phyloP scores from a whole-genome alignment of 1,284 basidiomycete species.

The Boletus holoroseus region DNA sequence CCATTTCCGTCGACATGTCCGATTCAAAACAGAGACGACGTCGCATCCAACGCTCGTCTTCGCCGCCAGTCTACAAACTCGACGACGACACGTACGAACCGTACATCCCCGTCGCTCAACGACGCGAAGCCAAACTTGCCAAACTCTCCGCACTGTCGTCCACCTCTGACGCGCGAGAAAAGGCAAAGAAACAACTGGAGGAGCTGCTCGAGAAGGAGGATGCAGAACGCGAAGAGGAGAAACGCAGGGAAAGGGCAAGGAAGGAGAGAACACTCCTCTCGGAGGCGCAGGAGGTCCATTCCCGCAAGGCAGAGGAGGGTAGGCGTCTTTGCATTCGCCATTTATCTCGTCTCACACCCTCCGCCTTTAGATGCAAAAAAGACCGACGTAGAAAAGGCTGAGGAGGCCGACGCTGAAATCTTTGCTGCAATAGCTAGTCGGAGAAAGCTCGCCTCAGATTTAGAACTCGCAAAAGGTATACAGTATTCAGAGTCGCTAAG shows the following conservation, averaged over 20 bases:
- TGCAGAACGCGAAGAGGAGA: slow-evolving; percentile 72
- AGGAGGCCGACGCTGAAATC: slow-evolving; percentile 87
- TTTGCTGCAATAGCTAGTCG: slow-evolving; percentile 87
- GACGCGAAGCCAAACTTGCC: slow-evolving; percentile 75
- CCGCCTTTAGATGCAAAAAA: slow-evolving; percentile 70
- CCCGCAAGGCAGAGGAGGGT: slow-evolving; percentile 77
- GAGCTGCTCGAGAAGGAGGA: slow-evolving; percentile 67
- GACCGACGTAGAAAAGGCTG: slow-evolving; percentile 74
- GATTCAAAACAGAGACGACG: slow-evolving; percentile 41
- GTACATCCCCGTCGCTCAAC: slow-evolving; percentile 85
- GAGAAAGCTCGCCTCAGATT: slow-evolving; percentile 85
- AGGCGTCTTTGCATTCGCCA: slow-evolving; percentile 19
- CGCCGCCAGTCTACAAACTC: slow-evolving; percentile 53
- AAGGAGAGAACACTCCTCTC: slow-evolving; percentile 81
- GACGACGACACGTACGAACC: slow-evolving; percentile 70
- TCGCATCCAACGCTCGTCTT: slow-evolving; percentile 50
- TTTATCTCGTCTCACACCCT: slow-evolving; percentile 6
- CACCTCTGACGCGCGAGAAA: slow-evolving; percentile 48
- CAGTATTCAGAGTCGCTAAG: slow-evolving; percentile 83
- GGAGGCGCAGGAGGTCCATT: slow-evolving; percentile 91
- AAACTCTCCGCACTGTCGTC: slow-evolving; percentile 62
- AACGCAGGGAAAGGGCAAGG: slow-evolving; percentile 64
- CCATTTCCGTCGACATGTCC: slow-evolving; percentile 20
- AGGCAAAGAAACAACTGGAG: slow-evolving; percentile 48
- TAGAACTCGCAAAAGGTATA: slow-evolving; percentile 92